phyloP scores from a whole-genome alignment of 345 rosid species.

The Sapria himalayana region DNA sequence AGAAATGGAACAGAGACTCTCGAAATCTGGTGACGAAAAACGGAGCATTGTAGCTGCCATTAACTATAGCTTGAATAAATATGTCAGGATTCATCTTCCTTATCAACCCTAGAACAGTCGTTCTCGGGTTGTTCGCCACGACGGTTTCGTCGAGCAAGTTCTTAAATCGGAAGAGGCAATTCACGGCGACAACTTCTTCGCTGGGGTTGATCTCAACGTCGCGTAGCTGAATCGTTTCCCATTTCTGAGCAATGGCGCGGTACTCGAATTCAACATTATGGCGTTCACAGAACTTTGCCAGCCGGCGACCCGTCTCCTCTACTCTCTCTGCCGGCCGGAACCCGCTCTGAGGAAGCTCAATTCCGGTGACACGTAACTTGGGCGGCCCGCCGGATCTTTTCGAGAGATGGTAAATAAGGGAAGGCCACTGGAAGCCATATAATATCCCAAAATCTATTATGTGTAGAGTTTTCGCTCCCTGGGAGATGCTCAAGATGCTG shows the following conservation, averaged over 20 bases:
- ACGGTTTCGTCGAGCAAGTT: conserved; percentile 66
- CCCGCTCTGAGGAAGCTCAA: conserved; percentile 88
- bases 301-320: conserved; percentile 72
- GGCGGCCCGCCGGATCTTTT: conserved; percentile 35
- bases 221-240: conserved; percentile 54
- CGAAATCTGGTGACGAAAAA: conserved; percentile 74
- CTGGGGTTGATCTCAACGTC: conserved; percentile 42
- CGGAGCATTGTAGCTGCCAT: conserved; percentile 68
- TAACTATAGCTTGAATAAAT: conserved; percentile 39
- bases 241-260: conserved; percentile 63
- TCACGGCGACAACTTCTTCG: conserved; percentile 52
- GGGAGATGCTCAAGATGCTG: conserved; percentile 27
- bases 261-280: conserved; percentile 70
- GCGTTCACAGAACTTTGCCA: conserved; percentile 61
- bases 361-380: conserved; percentile 66
- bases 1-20: conserved; percentile 87
- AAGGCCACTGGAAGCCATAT: conserved; percentile 94
- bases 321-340: conserved; percentile 77
- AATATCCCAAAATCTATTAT: conserved; percentile 79
- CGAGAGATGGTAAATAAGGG: conserved; percentile 48
- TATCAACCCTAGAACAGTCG: conserved; percentile 34
- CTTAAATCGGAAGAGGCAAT: conserved; percentile 45
- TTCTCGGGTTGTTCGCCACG: conserved; percentile 37
- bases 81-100: conserved; percentile 49
- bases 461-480: conserved; percentile 36